Conservation (phyloP, 2,329 filamentous ascomycete species). For the Penicillium sp. region DNA sequence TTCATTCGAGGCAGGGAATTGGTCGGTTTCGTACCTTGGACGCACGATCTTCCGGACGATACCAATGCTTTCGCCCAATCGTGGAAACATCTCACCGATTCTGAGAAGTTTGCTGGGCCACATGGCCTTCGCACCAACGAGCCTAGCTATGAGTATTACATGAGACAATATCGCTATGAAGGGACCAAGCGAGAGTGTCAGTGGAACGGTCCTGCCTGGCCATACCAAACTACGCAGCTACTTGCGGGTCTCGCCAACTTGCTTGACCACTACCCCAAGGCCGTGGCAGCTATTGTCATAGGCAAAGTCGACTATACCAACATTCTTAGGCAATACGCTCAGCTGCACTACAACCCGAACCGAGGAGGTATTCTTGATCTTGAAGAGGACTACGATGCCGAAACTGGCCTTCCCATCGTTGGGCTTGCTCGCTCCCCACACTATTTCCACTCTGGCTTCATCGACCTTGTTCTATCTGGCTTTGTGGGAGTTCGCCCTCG, state of each 20-base stretch:
- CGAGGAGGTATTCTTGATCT: conserved; percentile 39
- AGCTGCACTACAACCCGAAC: conserved; percentile 43
- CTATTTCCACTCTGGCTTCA: conserved; percentile 53
- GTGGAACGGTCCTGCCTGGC: conserved; percentile 53
- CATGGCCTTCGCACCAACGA: conserved; percentile 49
- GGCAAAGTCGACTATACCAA: conserved; percentile 40
- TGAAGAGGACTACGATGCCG: conserved; percentile 51
- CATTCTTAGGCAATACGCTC: conserved; percentile 44
- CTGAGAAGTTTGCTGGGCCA: conserved; percentile 37
- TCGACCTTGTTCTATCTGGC: conserved; percentile 47
- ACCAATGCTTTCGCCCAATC: conserved; percentile 37
- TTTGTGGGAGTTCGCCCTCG: conserved; percentile 49
- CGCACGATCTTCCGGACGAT: conserved; percentile 48
- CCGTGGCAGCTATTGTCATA: conserved; percentile 16
- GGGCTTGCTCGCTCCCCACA: conserved; percentile 49
- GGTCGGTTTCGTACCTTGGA: conserved; percentile 51
- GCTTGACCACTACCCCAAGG: conserved; percentile 46
- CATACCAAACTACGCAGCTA: conserved; percentile 49
- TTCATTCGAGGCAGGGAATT: conserved; percentile 50
- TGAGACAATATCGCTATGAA: conserved; percentile 42
- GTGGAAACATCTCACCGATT: conserved; percentile 35
- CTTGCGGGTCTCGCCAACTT: conserved; percentile 48
- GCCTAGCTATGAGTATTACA: conserved; percentile 51
- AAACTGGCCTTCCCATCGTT: conserved; percentile 47
- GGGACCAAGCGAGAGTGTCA: conserved; percentile 44